Conservation (phyloP, 305 asterid species). For the Fraxinus sp. region DNA sequence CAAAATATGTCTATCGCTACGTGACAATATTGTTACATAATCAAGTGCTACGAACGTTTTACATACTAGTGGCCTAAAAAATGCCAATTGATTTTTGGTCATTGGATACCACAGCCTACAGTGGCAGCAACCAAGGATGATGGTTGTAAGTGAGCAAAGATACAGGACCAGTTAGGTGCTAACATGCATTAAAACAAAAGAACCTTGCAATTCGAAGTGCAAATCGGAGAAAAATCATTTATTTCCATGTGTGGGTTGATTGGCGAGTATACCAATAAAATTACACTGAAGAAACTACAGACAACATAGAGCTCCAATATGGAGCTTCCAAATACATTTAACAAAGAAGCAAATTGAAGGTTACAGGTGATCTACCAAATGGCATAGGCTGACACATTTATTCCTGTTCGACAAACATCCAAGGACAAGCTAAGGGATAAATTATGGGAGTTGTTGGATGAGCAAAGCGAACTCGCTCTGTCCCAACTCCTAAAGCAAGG, state of each 20-base stretch:
- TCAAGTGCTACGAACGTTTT: background rate
- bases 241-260: background rate
- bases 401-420: background rate
- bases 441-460: background rate
- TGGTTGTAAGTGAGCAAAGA: background rate
- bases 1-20: background rate
- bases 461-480: background rate
- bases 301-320: background rate
- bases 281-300: background rate
- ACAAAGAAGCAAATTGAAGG: background rate
- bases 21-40: background rate
- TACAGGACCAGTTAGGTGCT: background rate
- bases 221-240: background rate
- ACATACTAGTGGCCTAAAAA: background rate
- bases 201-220: background rate
- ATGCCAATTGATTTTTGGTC: background rate
- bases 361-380: background rate
- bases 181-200: background rate
- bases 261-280: background rate
- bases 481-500: slow-evolving; percentile 51
- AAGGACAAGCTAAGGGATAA: background rate
- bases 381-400: background rate
- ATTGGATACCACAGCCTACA: background rate
- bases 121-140: background rate
- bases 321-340: slow-evolving; percentile 2